These are phyloP conservation scores for Pseudonectria foliicola DNA, from an alignment of 2,329 filamentous ascomycete genomes.

Conservation along the genomic window DNA sequence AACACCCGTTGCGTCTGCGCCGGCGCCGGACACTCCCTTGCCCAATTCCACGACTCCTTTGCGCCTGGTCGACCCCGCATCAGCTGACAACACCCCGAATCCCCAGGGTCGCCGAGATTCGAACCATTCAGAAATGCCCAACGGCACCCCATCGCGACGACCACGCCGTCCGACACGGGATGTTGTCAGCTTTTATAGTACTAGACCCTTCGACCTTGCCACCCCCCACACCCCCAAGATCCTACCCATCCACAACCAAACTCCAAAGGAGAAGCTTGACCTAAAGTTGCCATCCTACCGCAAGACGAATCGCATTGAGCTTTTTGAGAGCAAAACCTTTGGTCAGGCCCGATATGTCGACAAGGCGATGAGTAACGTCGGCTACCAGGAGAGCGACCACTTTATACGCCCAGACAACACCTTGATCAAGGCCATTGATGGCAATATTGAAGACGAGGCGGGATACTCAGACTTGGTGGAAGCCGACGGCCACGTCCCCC, in stretches of 20 bases:
- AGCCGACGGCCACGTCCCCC: conserved; percentile 24
- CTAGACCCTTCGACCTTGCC: conserved; percentile 36
- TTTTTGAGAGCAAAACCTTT: conserved; percentile 77
- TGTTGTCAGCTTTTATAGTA: conserved; percentile 45
- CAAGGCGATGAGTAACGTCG: conserved; percentile 90
- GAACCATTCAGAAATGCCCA: conserved; percentile 25
- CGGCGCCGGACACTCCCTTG: conserved; percentile 21
- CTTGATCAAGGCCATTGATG: conserved; percentile 58
- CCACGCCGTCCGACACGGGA: conserved; percentile 43
- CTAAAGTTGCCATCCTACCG: conserved; percentile 70
- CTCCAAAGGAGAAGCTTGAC: conserved; percentile 72
- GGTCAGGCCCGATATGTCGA: conserved; percentile 90
- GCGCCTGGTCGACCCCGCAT: conserved; percentile 36
- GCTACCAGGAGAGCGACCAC: conserved; percentile 90
- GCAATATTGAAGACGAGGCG: conserved; percentile 51
- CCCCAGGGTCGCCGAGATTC: conserved; percentile 25
- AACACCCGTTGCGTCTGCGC: conserved; percentile 24
- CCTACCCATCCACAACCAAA: conserved; percentile 70
- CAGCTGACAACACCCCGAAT: conserved; percentile 37
- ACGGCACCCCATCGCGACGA: conserved; percentile 28
- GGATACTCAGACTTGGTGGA: conserved; percentile 34
- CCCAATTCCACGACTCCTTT: conserved; percentile 41
- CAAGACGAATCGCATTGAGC: conserved; percentile 68
- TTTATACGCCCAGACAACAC: conserved; percentile 71
- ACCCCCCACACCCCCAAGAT: conserved; percentile 56